These are phyloP conservation scores for Vigna nakashimae DNA, from an alignment of 306 rosid genomes.

Conservation along the genomic window DNA sequence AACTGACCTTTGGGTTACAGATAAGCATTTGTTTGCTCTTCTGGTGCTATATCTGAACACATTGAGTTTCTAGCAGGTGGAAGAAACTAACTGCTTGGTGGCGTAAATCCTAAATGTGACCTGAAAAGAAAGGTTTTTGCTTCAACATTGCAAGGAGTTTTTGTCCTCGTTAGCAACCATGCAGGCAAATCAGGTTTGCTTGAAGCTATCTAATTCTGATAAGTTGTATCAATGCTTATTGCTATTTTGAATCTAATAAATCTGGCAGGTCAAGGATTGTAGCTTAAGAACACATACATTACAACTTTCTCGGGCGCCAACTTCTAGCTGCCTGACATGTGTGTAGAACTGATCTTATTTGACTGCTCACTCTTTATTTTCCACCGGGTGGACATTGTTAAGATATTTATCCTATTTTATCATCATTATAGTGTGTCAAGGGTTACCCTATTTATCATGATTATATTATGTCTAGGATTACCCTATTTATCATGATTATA, in stretches of 20 bases:
- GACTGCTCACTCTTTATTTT: conserved; percentile 75
- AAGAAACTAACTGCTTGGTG: conserved; percentile 79
- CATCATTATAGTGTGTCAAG: too few species aligned
- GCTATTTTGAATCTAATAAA: conserved; percentile 1
- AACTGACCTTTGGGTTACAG: conserved; percentile 8
- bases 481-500: too few species aligned
- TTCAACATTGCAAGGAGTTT: conserved; percentile 81
- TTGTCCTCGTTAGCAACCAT: conserved; percentile 77
- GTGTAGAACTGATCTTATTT: conserved; percentile 82
- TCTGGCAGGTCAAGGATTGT: conserved; percentile 79
- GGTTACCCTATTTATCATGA: too few species aligned
- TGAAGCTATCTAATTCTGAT: conserved; percentile 23
- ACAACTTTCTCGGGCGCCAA: conserved; percentile 69
- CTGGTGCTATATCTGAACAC: conserved; percentile 38
- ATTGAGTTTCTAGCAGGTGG: conserved; percentile 62
- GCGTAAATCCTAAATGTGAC: conserved; percentile 82
- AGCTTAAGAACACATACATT: conserved; percentile 80
- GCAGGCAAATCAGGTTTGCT: conserved; percentile 59
- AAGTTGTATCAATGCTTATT: conserved; percentile 33
- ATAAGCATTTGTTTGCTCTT: conserved; percentile 33
- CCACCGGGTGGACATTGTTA: conserved; percentile 64
- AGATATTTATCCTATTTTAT: too few species aligned
- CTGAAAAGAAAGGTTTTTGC: conserved; percentile 71
- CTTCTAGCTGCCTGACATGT: conserved; percentile 71
- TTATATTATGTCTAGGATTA: too few species aligned